Evolutionary conservation across 2,329 filamentous ascomycete genomes (phyloP).

Genomic region (Ophiosphaerella herpotricha): DNA sequence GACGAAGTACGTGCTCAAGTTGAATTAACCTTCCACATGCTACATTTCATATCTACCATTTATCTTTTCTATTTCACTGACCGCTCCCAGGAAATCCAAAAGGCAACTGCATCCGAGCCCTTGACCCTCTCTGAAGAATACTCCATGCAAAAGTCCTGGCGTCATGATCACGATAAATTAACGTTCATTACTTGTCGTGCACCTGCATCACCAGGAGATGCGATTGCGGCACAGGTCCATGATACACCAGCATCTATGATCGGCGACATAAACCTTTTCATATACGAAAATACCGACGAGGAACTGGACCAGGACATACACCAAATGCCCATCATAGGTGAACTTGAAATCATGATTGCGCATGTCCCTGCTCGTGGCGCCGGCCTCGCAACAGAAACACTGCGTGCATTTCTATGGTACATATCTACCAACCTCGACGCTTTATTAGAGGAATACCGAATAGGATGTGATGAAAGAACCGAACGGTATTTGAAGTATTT

Average conservation of each 20-base stretch:
- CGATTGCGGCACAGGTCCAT: conserved; percentile 32
- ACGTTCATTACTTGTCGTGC: conserved; percentile 80
- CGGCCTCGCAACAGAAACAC: conserved; percentile 68
- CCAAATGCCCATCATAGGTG: conserved; percentile 58
- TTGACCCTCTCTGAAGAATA: conserved; percentile 82
- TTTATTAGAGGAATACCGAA: conserved; percentile 63
- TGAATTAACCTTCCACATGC: background rate
- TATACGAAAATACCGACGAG: conserved; percentile 53
- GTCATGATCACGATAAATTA: conserved; percentile 79
- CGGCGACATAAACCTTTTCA: conserved; percentile 68
- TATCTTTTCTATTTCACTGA: background rate
- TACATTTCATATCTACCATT: background rate
- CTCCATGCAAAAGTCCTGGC: conserved; percentile 88
- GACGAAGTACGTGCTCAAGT: conserved; percentile 59
- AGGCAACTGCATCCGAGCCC: conserved; percentile 85
- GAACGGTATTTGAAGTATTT: conserved; percentile 51
- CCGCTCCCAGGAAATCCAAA: conserved; percentile 64
- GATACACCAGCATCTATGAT: conserved; percentile 60
- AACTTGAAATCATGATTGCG: conserved; percentile 89
- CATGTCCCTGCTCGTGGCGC: conserved; percentile 58
- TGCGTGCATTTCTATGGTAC: conserved; percentile 73
- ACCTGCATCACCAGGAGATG: background rate
- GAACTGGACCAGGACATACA: conserved; percentile 17
- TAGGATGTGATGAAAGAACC: conserved; percentile 12
- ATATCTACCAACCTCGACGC: conserved; percentile 57